Conservation (phyloP, 805 yeast species). For the Barnettozyma sucrosica region DNA sequence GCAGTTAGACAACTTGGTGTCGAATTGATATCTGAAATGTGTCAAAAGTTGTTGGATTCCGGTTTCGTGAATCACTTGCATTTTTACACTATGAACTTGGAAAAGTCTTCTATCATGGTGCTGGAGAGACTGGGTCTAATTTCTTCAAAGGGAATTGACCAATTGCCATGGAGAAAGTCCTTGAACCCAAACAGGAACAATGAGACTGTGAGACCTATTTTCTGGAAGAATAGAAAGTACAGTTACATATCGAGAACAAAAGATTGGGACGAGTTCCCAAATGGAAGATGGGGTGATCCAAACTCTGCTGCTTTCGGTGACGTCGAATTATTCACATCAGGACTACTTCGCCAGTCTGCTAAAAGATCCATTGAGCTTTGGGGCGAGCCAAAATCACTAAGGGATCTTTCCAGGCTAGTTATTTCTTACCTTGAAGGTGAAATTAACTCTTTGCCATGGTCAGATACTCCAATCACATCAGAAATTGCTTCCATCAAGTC, state of each 20-base stretch:
- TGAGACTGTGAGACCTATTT: constrained; percentile 87
- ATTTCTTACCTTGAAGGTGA: constrained; percentile 67
- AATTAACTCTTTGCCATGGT: constrained; percentile 82
- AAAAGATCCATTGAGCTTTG: constrained; percentile 78
- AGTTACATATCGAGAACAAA: constrained; percentile 86
- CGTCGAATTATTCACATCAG: constrained; percentile 73
- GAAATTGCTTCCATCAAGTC: constrained; percentile 63
- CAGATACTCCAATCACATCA: constrained; percentile 78
- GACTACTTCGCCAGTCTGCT: constrained; percentile 75
- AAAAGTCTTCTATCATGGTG: constrained; percentile 83
- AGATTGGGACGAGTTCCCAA: constrained; percentile 97
- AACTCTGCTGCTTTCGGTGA: constrained; percentile 96
- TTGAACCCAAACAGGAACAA: constrained; percentile 72
- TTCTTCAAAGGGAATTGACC: constrained; percentile 26
- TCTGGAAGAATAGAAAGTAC: constrained; percentile 92
- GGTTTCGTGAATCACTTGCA: constrained; percentile 82
- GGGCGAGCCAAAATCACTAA: constrained; percentile 67
- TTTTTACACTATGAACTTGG: constrained; percentile 96
- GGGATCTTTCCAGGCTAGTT: constrained; percentile 60
- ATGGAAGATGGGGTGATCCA: constrained; percentile 98
- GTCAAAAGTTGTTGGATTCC: constrained; percentile 61
- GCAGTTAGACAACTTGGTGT: constrained; percentile 84
- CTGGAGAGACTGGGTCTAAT: constrained; percentile 66
- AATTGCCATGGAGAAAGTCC: constrained; percentile 87
- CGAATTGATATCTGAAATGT: constrained; percentile 77